Evolutionary conservation across 805 yeast species (phyloP), one percentile per base, ranked within the genome.

Genomic region (Metschnikowia baotianmanensis): DNA sequence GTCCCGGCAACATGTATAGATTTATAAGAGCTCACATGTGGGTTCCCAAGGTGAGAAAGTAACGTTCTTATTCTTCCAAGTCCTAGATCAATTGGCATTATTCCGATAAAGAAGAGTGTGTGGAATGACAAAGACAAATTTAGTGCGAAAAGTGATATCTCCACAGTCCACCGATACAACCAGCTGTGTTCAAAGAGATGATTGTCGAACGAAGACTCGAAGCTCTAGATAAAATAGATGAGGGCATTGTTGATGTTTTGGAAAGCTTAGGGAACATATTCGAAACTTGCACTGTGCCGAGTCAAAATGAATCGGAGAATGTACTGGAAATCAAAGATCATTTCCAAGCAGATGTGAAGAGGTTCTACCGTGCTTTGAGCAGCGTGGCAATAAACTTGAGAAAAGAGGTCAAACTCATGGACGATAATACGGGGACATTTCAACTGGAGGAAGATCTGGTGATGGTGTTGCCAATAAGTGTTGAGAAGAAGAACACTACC

Each of bases 1-100:
- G 99, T 91, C 0, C 99, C 99, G 0, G 96, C 96, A 4, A 93
- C 75, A 57, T 93, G 99, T n/a, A 93, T 67, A 0, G 88, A 80
- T 46, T 77, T 76, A 55, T 79, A 78, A 4, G 65, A 51, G 12
- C 58, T 46, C 9, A 59, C 52, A 28, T 87, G 93, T 0, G 96
- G 97, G 51, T 80, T 76, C 0, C 87, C 88, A 16, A 89, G 64
- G 26, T 55, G 55, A 19, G 48, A 48, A 7, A 70, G 59, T 18
- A 70, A 58, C 32, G 50, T 55, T 4, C 54, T 37, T 7, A 70
- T 58, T 35, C 75, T 51, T 3, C 62, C 44, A 15, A 70, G 55
- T 7, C 71, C 71, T 31, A 70, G 51, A 42, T 67, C 71, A 31
- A 70, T 70, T 7, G 51, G 46, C 51, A 48, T 48, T 25, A 29